These are phyloP conservation scores for Zea luxurians DNA, from an alignment of 176 grass and related monocot genomes.

Conservation along the genomic window DNA sequence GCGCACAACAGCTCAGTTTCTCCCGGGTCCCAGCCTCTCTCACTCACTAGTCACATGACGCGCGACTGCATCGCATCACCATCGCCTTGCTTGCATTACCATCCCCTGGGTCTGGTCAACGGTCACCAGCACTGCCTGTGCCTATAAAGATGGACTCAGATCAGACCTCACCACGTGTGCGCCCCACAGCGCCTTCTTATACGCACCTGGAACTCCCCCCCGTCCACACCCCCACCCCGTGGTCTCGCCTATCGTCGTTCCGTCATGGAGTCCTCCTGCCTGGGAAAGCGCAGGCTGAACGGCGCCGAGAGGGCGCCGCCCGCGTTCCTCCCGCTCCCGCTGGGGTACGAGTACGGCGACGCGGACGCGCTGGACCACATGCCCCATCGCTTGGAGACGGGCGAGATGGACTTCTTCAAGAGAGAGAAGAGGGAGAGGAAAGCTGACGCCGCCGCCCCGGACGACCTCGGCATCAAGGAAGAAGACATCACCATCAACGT, in stretches of 20 bases:
- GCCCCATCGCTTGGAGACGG: slow-evolving; percentile 12
- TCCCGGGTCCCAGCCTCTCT: too few species aligned
- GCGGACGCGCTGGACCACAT: not conserved
- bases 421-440: slow-evolving; percentile 43
- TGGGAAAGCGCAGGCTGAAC: slow-evolving; percentile 36
- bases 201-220: too few species aligned
- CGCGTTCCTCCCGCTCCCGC: not conserved
- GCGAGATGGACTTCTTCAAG: slow-evolving; percentile 88
- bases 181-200: too few species aligned
- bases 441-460: not conserved
- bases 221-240: not conserved
- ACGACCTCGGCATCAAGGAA: not conserved
- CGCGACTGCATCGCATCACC: too few species aligned
- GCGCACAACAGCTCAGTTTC: too few species aligned
- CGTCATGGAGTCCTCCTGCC: slow-evolving; percentile 13
- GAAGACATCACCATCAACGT: slow-evolving; percentile 63
- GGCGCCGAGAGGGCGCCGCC: not conserved
- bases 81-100: too few species aligned
- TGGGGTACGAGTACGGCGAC: slow-evolving; percentile 25
- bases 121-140: too few species aligned
- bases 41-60: too few species aligned
- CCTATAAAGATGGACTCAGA: too few species aligned
- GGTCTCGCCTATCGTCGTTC: not conserved
- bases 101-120: too few species aligned
- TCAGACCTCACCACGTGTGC: too few species aligned